Base-by-base conservation (phyloP, 129 eudicot genomes). In the carrot (Daucus carota) region DNA sequence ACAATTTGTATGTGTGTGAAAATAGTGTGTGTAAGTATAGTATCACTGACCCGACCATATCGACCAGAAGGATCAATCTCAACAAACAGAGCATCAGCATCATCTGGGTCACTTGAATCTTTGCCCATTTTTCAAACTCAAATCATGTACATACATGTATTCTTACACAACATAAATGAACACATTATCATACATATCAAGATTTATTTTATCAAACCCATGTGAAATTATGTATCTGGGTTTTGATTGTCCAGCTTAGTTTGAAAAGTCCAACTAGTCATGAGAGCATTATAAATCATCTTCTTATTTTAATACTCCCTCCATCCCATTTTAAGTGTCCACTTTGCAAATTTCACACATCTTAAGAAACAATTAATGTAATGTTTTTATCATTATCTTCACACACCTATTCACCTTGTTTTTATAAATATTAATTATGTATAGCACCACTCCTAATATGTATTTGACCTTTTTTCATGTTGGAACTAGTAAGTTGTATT, bases 11-110 rank as follows among this genome's bases (percentile, higher is more conserved):
- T 17, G 72, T n/a, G 29, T 70, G 48, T 20, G 73, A 1, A 10
- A 8, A 17, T 32, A 18, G 31, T n/a, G n/a, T n/a, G 16, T 31
- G 3, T 31, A 29, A 7, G 75, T 18, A 48, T 48, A 36, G 66
- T 36, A 41, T 36, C 16, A 89, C 93, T 83, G 47, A 93, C 98
- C 92, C 98, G 96, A 71, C 98, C 98, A 50, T 93, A 93, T 3
- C 98, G 92, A 80, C 91, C 88, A 20, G 95, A 88, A 10, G 98
- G 95, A 85, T 93, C 98, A 76, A 84, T 74, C 85, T 93, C 98
- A 54, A 87, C 92, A 48, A 88, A 91, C 38, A 86, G 93, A n/a
- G 86, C 26, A 65, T 90, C 97, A 28, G 81, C 33, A 45, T 86
- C 97, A 47, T 91, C 97, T 52, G 83, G 88, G 63, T 88, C 93